A percentile compares a stretch with the other conserved stretches of the same genome.
Conservation (phyloP, 2,329 filamentous ascomycete genomes). For the Phialophora chinensis region DNA sequence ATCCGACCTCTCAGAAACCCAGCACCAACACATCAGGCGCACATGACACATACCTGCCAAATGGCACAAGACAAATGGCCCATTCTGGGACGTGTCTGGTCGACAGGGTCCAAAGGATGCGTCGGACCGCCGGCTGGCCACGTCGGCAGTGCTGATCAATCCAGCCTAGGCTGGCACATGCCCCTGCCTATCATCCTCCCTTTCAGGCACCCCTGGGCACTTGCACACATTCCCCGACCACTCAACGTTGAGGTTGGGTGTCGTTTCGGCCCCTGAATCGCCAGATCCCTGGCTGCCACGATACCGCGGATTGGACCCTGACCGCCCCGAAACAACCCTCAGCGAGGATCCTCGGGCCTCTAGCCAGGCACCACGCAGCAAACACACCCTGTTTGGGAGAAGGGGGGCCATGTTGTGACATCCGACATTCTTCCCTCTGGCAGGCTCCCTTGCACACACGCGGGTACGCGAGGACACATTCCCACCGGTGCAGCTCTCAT, state of each 20-base stretch:
- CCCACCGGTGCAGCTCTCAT: slow-evolving; percentile 13
- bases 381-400: not conserved
- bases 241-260: not conserved
- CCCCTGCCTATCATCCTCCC: slow-evolving; percentile 22
- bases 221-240: slow-evolving; percentile 15
- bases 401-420: not conserved
- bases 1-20: not conserved
- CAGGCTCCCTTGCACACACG: not conserved
- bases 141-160: slow-evolving; percentile 12
- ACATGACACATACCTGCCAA: slow-evolving; percentile 1
- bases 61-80: slow-evolving; percentile 18
- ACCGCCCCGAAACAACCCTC: slow-evolving; percentile 2
- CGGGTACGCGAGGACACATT: not conserved
- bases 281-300: slow-evolving; percentile 1
- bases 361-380: slow-evolving; percentile 18
- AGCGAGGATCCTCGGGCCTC: not conserved
- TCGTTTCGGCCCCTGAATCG: not conserved
- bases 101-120: not conserved
- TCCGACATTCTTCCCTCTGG: slow-evolving; percentile 21
- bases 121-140: slow-evolving; percentile 20
- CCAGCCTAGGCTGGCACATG: slow-evolving; percentile 13
- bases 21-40: slow-evolving; percentile 3
- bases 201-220: slow-evolving; percentile 11
- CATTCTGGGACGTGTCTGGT: slow-evolving; percentile 1
- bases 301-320: slow-evolving; percentile 18